Evolutionary conservation across 73 alveolate species (phyloP).

Genomic region (Paramecium primaurelia): DNA sequence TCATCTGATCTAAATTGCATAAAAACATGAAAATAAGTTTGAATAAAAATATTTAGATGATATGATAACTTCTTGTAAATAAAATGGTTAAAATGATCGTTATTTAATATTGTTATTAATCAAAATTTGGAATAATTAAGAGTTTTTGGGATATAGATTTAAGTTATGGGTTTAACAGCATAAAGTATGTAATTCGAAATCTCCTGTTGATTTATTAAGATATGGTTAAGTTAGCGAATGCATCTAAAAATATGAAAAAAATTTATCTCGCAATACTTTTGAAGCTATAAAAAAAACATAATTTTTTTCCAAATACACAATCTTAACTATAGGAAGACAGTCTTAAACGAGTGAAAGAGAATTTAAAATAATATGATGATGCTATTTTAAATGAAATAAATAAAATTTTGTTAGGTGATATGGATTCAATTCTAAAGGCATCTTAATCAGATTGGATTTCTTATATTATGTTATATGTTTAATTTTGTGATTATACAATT

Average conservation of each 20-base stretch:
- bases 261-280: background rate
- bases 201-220: background rate
- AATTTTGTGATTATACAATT: background rate
- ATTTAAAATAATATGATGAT: background rate
- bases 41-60: background rate
- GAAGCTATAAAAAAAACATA: background rate
- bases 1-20: background rate
- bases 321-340: background rate
- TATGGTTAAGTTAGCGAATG: background rate
- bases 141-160: background rate
- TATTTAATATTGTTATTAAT: background rate
- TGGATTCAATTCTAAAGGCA: background rate
- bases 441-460: background rate
- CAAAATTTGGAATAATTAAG: background rate
- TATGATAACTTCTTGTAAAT: background rate
- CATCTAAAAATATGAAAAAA: background rate
- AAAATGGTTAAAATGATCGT: background rate
- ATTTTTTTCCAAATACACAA: background rate
- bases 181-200: background rate
- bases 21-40: background rate
- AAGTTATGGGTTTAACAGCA: background rate
- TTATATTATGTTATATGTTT: background rate
- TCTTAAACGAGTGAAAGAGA: background rate
- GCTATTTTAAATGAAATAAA: background rate
- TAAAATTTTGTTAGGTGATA: background rate